phyloP scores from a whole-genome alignment of 352 stramenopile species.

The Phytophthora fragariae region DNA sequence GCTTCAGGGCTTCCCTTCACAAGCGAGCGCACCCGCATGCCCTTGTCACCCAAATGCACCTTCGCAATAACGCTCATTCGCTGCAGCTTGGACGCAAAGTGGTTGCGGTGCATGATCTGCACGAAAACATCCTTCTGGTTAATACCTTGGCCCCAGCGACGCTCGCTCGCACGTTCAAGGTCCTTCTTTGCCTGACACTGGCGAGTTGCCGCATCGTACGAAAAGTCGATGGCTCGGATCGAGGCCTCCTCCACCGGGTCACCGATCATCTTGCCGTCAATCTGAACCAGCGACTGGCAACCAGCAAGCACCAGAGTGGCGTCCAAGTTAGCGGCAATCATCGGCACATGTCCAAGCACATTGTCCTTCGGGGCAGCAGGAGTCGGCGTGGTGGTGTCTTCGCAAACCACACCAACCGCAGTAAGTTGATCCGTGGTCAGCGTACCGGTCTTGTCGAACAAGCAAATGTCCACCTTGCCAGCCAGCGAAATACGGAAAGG shows the following conservation, averaged over 20 bases:
- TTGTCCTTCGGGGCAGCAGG: slow-evolving; percentile 48
- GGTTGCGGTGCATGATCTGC: slow-evolving; percentile 94
- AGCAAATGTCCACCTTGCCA: slow-evolving; percentile 96
- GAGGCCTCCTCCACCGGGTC: slow-evolving; percentile 98
- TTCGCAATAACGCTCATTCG: slow-evolving; percentile 97
- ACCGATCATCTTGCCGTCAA: slow-evolving; percentile 96
- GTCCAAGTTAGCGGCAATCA: slow-evolving; percentile 87
- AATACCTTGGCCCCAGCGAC: slow-evolving; percentile 71
- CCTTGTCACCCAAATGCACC: slow-evolving; percentile 80
- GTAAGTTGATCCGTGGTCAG: slow-evolving; percentile 97
- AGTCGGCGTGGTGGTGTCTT: slow-evolving; percentile 62
- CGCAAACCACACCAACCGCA: slow-evolving; percentile 92
- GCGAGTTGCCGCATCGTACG: slow-evolving; percentile 77
- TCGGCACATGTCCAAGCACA: slow-evolving; percentile 73
- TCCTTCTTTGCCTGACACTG: slow-evolving; percentile 82
- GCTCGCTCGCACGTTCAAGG: slow-evolving; percentile 69
- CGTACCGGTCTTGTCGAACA: slow-evolving; percentile 99
- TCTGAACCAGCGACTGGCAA: slow-evolving; percentile 98
- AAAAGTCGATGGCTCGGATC: slow-evolving; percentile 96
- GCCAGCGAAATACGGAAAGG: slow-evolving; percentile 98
- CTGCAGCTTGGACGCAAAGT: slow-evolving; percentile 96
- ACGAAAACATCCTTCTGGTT: slow-evolving; percentile 86
- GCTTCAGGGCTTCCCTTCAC: slow-evolving; percentile 98
- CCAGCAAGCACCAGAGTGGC: slow-evolving; percentile 85
- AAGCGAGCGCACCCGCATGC: slow-evolving; percentile 86